Conservation (phyloP, 78 protist genomes). For the Dictyostelium firmibasis region DNA sequence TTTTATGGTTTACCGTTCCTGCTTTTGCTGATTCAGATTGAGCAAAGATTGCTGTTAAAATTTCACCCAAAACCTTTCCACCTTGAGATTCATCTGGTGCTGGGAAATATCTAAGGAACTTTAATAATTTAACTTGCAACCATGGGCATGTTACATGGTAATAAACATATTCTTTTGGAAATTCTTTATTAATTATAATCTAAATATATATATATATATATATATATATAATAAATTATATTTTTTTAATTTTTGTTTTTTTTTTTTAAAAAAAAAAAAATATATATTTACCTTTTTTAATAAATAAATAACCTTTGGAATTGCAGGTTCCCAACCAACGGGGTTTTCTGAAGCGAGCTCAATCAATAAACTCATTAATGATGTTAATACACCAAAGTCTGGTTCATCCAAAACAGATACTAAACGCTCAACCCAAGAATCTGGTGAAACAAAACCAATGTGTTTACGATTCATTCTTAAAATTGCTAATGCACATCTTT, state of each 20-base stretch:
- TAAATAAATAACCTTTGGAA: constrained; percentile 65
- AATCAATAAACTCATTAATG: constrained; percentile 81
- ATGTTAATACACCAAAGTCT: constrained; percentile 90
- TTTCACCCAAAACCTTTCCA: constrained; percentile 20
- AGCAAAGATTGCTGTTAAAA: constrained; percentile 84
- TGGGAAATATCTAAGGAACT: constrained; percentile 93
- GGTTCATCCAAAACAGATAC: constrained; percentile 85
- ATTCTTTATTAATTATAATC: constrained; percentile 82
- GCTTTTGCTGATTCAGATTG: constrained; percentile 84
- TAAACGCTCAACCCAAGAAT: constrained; percentile 73
- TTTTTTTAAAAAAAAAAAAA: neutral
- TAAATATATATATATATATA: neutral
- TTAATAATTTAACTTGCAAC: constrained; percentile 95
- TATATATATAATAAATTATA: too few relatives aligned
- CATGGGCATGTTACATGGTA: constrained; percentile 95
- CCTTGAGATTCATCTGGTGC: constrained; percentile 83
- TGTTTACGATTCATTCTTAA: constrained; percentile 95
- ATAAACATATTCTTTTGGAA: constrained; percentile 92
- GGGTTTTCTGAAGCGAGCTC: constrained; percentile 75
- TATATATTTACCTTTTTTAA: constrained; percentile 69
- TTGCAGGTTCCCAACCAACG: constrained; percentile 68
- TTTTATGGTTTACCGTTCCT: constrained; percentile 85
- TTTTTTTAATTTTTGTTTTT: neutral
- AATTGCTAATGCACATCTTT: constrained; percentile 95
- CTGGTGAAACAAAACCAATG: constrained; percentile 63